phyloP scores from a whole-genome alignment of 2,329 filamentous ascomycete species.

The Nothophoma quercina region DNA sequence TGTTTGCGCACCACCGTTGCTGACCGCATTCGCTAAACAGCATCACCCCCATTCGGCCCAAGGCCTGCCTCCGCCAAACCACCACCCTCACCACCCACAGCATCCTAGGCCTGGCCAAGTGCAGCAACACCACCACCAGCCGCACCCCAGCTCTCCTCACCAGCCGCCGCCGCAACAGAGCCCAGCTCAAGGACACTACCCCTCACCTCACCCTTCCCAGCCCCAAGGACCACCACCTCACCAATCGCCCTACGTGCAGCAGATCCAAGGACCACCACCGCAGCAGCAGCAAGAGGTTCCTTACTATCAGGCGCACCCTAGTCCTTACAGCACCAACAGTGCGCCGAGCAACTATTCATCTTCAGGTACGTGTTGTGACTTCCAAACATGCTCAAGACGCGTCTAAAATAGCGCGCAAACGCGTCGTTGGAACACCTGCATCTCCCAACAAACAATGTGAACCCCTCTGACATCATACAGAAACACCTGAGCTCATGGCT shows the following conservation, averaged over 20 bases:
- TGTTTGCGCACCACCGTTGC: slow-evolving; percentile 30
- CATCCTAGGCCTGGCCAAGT: slow-evolving; percentile 75
- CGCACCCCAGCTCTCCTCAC: slow-evolving; percentile 69
- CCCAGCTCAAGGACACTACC: slow-evolving; percentile 66
- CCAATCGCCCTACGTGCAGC: slow-evolving; percentile 69
- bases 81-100: slow-evolving; percentile 56
- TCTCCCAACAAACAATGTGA: slow-evolving; percentile 6
- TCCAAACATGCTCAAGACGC: not conserved
- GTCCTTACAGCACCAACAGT: slow-evolving; percentile 83
- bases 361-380: slow-evolving; percentile 55
- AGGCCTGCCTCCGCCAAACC: slow-evolving; percentile 69
- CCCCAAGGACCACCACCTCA: slow-evolving; percentile 61
- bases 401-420: slow-evolving; percentile 17
- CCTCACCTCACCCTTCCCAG: slow-evolving; percentile 70
- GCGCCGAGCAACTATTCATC: slow-evolving; percentile 85
- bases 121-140: slow-evolving; percentile 57
- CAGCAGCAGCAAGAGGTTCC: slow-evolving; percentile 73
- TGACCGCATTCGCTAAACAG: slow-evolving; percentile 57
- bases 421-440: slow-evolving; percentile 1
- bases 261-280: slow-evolving; percentile 67
- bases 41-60: slow-evolving; percentile 79
- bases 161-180: slow-evolving; percentile 67
- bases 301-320: slow-evolving; percentile 80
- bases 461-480: slow-evolving; percentile 67
- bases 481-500: slow-evolving; percentile 75